Conservation (phyloP, 192 early-diverging fungal genomes). For the Coemansia javaensis region DNA sequence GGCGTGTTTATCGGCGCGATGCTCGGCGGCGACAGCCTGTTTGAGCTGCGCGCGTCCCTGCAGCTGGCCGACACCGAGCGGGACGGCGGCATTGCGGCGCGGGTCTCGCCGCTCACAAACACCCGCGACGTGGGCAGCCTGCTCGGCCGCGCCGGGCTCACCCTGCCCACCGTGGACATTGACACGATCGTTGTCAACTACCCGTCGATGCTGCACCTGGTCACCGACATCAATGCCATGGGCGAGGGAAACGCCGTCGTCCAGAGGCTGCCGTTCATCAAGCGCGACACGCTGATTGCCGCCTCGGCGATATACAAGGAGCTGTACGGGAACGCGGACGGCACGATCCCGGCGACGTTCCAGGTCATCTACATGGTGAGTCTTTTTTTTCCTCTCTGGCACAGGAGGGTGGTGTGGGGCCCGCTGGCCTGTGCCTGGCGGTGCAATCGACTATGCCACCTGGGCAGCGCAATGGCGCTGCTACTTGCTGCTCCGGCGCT, state of each 20-base stretch:
- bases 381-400: neutral
- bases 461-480: neutral
- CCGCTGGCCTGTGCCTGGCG: no score
- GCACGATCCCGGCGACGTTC: constrained; percentile 90
- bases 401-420: no score
- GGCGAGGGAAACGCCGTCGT: constrained; percentile 90
- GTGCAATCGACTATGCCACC: no score
- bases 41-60: constrained; percentile 84
- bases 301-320: constrained; percentile 85
- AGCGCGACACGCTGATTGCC: constrained; percentile 79
- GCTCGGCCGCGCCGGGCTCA: constrained; percentile 78
- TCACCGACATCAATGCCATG: constrained; percentile 86
- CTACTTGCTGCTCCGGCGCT: neutral
- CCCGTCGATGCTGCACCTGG: constrained; percentile 86
- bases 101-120: constrained; percentile 87
- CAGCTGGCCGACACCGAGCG: constrained; percentile 92
- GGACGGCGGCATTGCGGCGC: constrained; percentile 80
- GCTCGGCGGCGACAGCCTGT: constrained; percentile 94
- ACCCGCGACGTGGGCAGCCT: constrained; percentile 73
- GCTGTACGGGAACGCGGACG: constrained; percentile 82
- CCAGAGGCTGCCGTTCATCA: constrained; percentile 62
- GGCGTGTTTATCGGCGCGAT: constrained; percentile 90
- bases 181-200: constrained; percentile 90
- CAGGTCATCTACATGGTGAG: constrained; percentile 55
- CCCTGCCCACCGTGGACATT: constrained; percentile 87